These are phyloP conservation scores for Mortierella sp. DNA, from an alignment of 371 early-diverging fungal species.

Conservation along the genomic window DNA sequence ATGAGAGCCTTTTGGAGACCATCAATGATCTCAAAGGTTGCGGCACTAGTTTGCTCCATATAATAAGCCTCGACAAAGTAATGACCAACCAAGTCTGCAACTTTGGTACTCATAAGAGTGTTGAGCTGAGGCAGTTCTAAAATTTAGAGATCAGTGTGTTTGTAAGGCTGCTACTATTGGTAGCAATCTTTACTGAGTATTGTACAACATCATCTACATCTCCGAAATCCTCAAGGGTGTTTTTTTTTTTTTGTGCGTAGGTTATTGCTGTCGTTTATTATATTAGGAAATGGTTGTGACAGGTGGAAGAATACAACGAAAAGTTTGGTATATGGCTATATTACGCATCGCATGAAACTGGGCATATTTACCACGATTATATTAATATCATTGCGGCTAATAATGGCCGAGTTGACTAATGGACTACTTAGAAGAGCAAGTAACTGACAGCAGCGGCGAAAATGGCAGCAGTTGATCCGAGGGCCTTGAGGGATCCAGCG, in stretches of 20 bases:
- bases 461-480: slow-evolving; percentile 32
- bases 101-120: too few species aligned
- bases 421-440: slow-evolving; percentile 27
- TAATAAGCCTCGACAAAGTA: too few species aligned
- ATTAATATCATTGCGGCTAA: too few species aligned
- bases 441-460: slow-evolving; percentile 38
- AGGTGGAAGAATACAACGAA: too few species aligned
- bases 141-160: too few species aligned
- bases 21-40: too few species aligned
- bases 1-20: too few species aligned
- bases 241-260: background rate
- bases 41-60: too few species aligned
- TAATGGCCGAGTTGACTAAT: background rate
- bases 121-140: too few species aligned
- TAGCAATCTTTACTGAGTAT: slow-evolving; percentile 1
- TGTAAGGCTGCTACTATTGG: slow-evolving; percentile 13
- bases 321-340: background rate
- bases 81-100: too few species aligned
- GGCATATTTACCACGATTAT: too few species aligned
- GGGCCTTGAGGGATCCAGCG: slow-evolving; percentile 44
- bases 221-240: background rate
- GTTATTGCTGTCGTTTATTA: background rate
- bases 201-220: too few species aligned
- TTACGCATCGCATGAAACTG: background rate
- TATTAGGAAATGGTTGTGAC: background rate